Percentiles rank a stretch among this genome's conserved stretches.
These are phyloP conservation scores for Funneliformis mosseae DNA, from an alignment of 192 early-diverging fungal species.

Conservation along the genomic window DNA sequence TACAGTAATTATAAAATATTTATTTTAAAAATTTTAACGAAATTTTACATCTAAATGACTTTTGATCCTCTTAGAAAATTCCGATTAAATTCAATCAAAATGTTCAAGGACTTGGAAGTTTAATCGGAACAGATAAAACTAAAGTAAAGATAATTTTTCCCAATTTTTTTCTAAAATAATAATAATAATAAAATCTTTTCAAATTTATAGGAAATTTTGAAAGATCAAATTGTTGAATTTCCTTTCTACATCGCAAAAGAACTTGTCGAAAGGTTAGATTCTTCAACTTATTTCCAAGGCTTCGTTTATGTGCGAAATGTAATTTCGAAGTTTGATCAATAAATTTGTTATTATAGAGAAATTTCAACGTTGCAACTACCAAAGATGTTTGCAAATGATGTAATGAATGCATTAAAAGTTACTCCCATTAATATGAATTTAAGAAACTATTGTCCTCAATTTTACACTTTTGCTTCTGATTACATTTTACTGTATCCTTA, in stretches of 20 bases:
- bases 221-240: neutral
- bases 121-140: neutral
- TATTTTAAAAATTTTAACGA: neutral
- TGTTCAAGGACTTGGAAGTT: neutral
- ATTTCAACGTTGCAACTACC: neutral
- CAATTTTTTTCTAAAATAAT: neutral
- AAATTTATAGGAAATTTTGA: neutral
- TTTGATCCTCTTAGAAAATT: neutral
- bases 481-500: neutral
- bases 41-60: neutral
- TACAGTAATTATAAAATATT: neutral
- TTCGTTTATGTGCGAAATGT: neutral
- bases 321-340: neutral
- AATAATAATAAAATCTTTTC: neutral
- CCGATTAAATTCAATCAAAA: neutral
- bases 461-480: neutral
- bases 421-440: neutral
- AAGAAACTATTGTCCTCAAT: neutral
- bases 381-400: neutral
- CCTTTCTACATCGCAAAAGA: neutral
- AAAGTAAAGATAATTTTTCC: neutral
- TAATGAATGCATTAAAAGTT: neutral
- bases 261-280: neutral
- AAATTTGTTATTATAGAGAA: neutral
- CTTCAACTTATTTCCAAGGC: neutral